These are phyloP conservation scores for Symbiodinium pilosum DNA, from an alignment of 73 alveolate genomes.

Conservation along the genomic window DNA sequence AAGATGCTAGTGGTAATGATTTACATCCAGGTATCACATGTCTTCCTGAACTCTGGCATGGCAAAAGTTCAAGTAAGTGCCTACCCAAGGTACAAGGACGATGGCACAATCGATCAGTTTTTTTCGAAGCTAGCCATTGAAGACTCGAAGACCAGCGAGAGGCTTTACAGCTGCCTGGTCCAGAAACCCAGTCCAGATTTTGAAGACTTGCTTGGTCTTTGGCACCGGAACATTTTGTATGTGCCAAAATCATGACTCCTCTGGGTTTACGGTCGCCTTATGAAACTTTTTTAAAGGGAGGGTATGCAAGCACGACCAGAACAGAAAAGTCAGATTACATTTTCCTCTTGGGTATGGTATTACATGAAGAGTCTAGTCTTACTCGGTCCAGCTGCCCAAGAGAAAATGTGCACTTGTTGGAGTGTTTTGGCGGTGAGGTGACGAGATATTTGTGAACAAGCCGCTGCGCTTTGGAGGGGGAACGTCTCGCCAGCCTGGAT, in stretches of 20 bases:
- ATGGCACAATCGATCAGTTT: conserved; percentile 84
- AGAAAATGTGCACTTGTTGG: no score
- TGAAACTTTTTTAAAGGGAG: no score
- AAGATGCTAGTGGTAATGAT: no score
- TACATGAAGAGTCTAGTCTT: no score
- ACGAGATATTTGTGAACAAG: conserved; percentile 83
- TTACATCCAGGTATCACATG: no score
- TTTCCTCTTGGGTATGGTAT: no score
- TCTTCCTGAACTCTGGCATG: background rate
- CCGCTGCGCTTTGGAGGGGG: conserved; percentile 89
- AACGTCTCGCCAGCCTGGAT: conserved; percentile 49
- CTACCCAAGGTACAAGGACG: conserved; percentile 74
- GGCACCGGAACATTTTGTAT: background rate
- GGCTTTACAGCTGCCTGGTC: conserved; percentile 36
- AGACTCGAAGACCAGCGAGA: conserved; percentile 50
- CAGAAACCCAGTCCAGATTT: background rate
- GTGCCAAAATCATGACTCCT: background rate
- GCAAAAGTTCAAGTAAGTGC: background rate
- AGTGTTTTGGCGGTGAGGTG: no score
- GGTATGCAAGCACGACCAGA: no score
- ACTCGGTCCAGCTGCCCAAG: no score
- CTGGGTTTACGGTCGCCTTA: background rate
- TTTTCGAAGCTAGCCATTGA: conserved; percentile 74
- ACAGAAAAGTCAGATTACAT: no score
- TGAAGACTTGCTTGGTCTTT: background rate